Evolutionary conservation across 345 rosid genomes (phyloP).

Genomic region (Populus alba): DNA sequence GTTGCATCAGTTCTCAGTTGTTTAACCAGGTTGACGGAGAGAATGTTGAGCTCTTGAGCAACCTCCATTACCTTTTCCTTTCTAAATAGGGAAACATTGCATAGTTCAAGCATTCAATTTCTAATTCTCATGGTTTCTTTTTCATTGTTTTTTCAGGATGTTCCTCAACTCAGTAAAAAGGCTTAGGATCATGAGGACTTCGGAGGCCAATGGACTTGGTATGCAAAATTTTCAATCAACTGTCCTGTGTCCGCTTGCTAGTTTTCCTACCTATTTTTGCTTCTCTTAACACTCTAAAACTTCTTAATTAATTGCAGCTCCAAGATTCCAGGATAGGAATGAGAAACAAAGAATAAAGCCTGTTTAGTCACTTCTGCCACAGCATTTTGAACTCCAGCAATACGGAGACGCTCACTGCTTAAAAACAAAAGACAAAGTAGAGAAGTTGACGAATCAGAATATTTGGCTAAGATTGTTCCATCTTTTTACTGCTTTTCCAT

Average conservation of each 20-base stretch:
- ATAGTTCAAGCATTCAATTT: neutral
- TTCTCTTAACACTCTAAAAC: neutral
- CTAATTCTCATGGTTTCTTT: neutral
- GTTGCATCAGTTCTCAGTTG: neutral
- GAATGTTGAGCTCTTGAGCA: neutral
- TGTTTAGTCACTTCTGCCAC: conserved; percentile 27
- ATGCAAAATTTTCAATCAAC: conserved; percentile 8
- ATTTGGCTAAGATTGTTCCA: conserved; percentile 27
- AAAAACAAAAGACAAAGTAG: conserved; percentile 28
- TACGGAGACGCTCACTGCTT: conserved; percentile 19
- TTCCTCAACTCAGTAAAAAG: conserved; percentile 26
- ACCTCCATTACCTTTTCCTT: neutral
- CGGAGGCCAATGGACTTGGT: conserved; percentile 30
- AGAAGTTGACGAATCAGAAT: conserved; percentile 23
- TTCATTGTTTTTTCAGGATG: conserved; percentile 18
- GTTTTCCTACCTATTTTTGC: neutral
- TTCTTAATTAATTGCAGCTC: conserved; percentile 43
- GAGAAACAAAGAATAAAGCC: conserved; percentile 60
- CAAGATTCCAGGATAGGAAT: conserved; percentile 54
- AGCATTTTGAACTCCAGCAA: conserved; percentile 12
- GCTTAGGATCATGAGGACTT: conserved; percentile 32
- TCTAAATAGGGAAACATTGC: neutral
- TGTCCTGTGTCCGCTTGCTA: neutral
- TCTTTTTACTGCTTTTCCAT: conserved; percentile 16
- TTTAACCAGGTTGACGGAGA: neutral